Evolutionary conservation across 2,329 filamentous ascomycete genomes (phyloP).

Genomic region (Teratosphaeria viscida): DNA sequence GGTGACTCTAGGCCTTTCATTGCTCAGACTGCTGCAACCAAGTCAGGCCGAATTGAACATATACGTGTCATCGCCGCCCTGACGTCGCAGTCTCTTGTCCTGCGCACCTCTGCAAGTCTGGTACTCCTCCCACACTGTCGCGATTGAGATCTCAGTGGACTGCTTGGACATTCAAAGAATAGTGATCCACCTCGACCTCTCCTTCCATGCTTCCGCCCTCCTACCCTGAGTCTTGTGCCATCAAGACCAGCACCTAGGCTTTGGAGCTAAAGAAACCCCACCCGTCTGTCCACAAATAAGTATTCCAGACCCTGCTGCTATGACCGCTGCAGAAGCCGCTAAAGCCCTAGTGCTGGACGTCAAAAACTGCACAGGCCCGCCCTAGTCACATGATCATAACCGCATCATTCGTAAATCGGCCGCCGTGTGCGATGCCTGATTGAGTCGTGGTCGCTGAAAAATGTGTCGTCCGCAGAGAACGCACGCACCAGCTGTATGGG

Average conservation of each 20-base stretch:
- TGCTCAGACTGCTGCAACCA: background rate
- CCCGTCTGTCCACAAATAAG: background rate
- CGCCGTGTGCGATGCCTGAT: background rate
- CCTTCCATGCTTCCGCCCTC: background rate
- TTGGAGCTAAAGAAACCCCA: background rate
- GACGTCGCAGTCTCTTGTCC: background rate
- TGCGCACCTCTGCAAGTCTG: background rate
- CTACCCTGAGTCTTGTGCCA: background rate
- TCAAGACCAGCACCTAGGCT: background rate
- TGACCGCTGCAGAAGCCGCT: background rate
- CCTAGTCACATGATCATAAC: background rate
- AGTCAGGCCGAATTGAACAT: background rate
- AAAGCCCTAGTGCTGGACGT: too few relatives aligned
- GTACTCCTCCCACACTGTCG: background rate
- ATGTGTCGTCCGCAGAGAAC: background rate
- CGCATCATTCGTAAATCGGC: background rate
- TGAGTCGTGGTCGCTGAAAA: background rate
- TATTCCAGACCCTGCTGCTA: background rate
- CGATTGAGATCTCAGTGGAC: background rate
- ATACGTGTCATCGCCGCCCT: background rate
- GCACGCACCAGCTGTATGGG: background rate
- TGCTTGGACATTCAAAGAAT: background rate
- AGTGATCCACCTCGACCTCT: background rate
- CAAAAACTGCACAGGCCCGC: background rate
- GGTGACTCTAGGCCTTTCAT: background rate